These are phyloP conservation scores for Kwoniella heveanensis DNA, from an alignment of 768 basidiomycete genomes.

Conservation along the genomic window DNA sequence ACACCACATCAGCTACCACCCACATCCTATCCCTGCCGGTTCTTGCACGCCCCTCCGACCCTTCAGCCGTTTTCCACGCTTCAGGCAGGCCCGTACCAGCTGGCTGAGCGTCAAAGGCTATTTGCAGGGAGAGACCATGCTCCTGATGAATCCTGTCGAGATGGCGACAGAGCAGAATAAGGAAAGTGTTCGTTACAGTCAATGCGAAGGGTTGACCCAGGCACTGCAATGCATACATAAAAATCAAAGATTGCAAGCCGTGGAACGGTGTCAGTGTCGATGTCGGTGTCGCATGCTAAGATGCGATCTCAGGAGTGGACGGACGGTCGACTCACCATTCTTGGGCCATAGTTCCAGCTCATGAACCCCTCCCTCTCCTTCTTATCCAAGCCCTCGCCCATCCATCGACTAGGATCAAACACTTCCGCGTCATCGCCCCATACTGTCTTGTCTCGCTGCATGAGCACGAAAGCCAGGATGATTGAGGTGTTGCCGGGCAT, in stretches of 20 bases:
- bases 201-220: slow-evolving; percentile 50
- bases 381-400: slow-evolving; percentile 59
- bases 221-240: slow-evolving; percentile 28
- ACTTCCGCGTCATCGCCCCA: slow-evolving; percentile 77
- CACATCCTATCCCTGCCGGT: slow-evolving; percentile 41
- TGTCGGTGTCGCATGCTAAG: too few species aligned
- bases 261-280: too few species aligned
- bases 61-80: slow-evolving; percentile 24
- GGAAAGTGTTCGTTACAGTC: slow-evolving; percentile 35
- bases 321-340: slow-evolving; percentile 37
- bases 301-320: too few species aligned
- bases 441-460: slow-evolving; percentile 67
- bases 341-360: slow-evolving; percentile 47
- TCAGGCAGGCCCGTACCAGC: slow-evolving; percentile 29
- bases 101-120: slow-evolving; percentile 38
- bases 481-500: slow-evolving; percentile 57
- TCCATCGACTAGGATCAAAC: slow-evolving; percentile 80
- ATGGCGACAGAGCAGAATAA: slow-evolving; percentile 32
- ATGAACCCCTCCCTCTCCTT: slow-evolving; percentile 33
- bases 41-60: slow-evolving; percentile 36
- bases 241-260: too few species aligned
- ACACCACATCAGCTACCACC: slow-evolving; percentile 43
- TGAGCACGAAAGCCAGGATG: slow-evolving; percentile 66
- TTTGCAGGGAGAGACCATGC: not conserved
- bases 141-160: slow-evolving; percentile 3